Evolutionary conservation across 352 stramenopile genomes (phyloP).

Genomic region (Globisporangium ultimum): DNA sequence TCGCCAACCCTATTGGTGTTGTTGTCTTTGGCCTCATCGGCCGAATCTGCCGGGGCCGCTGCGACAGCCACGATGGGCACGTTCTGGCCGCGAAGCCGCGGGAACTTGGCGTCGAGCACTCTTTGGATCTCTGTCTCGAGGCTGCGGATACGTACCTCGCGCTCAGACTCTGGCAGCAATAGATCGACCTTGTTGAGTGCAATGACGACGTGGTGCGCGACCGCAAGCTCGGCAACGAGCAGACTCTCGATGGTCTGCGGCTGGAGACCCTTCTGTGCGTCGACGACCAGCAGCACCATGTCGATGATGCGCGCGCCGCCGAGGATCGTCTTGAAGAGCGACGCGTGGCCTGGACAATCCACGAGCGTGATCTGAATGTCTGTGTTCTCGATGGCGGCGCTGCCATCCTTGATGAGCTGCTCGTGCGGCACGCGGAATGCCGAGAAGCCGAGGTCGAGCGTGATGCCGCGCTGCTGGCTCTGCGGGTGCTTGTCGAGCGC

Average conservation of each 20-base stretch:
- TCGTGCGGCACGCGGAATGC: conserved; percentile 82
- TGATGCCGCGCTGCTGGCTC: conserved; percentile 96
- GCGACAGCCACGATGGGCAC: conserved; percentile 86
- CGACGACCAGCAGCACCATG: conserved; percentile 96
- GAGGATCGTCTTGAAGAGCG: conserved; percentile 99
- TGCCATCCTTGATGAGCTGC: neutral
- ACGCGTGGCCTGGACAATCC: conserved; percentile 96
- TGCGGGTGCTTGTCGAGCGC: conserved; percentile 98
- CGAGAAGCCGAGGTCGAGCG: conserved; percentile 98
- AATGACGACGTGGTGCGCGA: conserved; percentile 88
- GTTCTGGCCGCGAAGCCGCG: conserved; percentile 9
- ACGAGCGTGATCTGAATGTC: conserved; percentile 94
- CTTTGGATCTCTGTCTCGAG: conserved; percentile 66
- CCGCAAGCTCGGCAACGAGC: conserved; percentile 93
- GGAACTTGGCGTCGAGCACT: conserved; percentile 26
- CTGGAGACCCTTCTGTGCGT: conserved; percentile 97
- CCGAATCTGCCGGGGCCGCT: conserved; percentile 31
- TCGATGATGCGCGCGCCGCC: conserved; percentile 99
- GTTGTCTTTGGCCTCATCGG: conserved; percentile 1
- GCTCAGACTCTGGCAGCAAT: conserved; percentile 75
- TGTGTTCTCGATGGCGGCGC: conserved; percentile 13
- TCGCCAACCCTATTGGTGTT: too few relatives aligned
- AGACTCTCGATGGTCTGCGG: conserved; percentile 98
- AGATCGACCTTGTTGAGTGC: conserved; percentile 96
- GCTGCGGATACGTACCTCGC: conserved; percentile 52